Conservation (phyloP, 345 rosid species). For the Dimocarpus longan region DNA sequence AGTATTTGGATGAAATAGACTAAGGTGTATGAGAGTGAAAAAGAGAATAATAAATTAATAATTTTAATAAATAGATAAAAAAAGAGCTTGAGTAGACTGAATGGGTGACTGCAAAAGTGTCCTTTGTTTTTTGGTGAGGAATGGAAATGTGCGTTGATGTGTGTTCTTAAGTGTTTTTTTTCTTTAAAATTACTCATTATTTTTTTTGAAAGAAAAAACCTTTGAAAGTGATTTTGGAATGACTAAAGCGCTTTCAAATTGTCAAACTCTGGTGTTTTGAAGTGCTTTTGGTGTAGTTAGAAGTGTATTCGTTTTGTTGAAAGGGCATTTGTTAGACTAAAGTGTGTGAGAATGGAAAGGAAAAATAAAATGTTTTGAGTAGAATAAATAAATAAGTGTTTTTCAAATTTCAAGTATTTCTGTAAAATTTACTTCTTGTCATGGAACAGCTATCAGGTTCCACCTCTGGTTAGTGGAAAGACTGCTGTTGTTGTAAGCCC, state of each 20-base stretch:
- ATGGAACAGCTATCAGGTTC: conserved; percentile 43
- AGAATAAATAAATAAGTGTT: not conserved
- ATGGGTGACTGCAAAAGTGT: not conserved
- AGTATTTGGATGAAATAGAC: not conserved
- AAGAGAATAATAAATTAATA: no score
- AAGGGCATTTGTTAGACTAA: not conserved
- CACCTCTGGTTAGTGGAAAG: conserved; percentile 41
- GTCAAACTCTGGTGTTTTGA: not conserved
- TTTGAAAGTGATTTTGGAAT: not conserved
- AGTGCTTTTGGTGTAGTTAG: not conserved
- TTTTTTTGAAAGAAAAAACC: not conserved
- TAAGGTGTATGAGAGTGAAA: no score
- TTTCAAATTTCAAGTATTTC: not conserved
- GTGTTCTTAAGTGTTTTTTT: not conserved
- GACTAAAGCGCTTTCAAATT: not conserved
- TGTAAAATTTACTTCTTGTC: not conserved
- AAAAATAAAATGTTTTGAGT: not conserved
- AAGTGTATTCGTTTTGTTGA: no score
- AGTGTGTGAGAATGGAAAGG: not conserved
- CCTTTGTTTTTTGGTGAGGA: not conserved
- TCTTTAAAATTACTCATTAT: no score
- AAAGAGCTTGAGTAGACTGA: not conserved
- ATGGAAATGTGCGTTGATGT: not conserved
- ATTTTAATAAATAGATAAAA: not conserved
- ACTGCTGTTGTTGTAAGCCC: conserved; percentile 51